Evolutionary conservation across 345 rosid species (phyloP).

Genomic region (Citrus mangshanensis): DNA sequence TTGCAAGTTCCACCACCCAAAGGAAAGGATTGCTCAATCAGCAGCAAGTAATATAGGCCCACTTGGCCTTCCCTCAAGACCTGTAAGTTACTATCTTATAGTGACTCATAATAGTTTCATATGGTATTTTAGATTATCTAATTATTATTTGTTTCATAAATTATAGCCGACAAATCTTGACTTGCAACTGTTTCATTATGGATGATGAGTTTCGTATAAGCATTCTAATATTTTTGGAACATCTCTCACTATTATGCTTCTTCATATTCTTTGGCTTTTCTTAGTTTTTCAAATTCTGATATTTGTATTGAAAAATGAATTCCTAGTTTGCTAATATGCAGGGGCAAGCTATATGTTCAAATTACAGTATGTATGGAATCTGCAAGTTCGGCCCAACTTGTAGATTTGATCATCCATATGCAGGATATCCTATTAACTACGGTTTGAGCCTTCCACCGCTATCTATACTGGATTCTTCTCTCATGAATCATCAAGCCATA

Average conservation of each 20-base stretch:
- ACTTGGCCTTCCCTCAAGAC: slow-evolving; percentile 60
- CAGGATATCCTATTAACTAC: slow-evolving; percentile 42
- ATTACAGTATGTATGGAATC: slow-evolving; percentile 56
- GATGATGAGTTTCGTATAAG: neutral
- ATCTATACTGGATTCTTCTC: slow-evolving; percentile 38
- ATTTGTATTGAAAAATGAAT: neutral
- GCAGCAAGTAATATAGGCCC: slow-evolving; percentile 32
- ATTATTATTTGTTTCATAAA: too few species aligned
- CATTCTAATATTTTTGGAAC: neutral
- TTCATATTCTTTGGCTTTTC: neutral
- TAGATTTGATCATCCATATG: slow-evolving; percentile 66
- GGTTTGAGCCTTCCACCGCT: slow-evolving; percentile 39
- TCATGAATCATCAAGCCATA: slow-evolving; percentile 36
- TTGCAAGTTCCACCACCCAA: slow-evolving; percentile 85
- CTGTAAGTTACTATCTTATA: slow-evolving; percentile 40
- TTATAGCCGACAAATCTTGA: neutral
- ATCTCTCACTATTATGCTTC: neutral
- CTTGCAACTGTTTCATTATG: neutral
- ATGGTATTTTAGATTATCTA: neutral
- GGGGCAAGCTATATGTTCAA: slow-evolving; percentile 73
- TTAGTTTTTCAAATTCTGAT: neutral
- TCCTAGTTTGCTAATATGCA: slow-evolving; percentile 24
- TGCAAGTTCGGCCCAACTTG: slow-evolving; percentile 75
- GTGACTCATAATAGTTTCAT: neutral
- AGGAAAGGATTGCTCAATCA: slow-evolving; percentile 52